These are phyloP conservation scores for Closterium sp. DNA, from an alignment of 139 green algal genomes.

Conservation along the genomic window DNA sequence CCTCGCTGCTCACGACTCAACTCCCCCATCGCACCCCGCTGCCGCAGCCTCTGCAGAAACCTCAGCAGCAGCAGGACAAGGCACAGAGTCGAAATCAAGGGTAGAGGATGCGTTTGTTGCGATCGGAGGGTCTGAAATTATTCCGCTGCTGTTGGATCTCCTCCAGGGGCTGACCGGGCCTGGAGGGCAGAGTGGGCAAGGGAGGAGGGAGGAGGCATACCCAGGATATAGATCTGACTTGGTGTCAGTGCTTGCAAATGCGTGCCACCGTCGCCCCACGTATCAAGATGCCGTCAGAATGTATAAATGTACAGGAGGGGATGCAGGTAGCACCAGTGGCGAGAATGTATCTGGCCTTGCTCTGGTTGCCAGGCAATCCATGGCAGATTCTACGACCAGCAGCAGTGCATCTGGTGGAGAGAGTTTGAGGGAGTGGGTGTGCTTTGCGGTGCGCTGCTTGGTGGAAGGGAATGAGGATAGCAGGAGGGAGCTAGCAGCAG, in stretches of 20 bases:
- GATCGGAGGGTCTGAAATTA: not conserved
- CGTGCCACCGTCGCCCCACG: not conserved
- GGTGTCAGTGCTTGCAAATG: slow-evolving; percentile 48
- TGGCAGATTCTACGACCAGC: too few species aligned
- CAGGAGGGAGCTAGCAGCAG: slow-evolving; percentile 10
- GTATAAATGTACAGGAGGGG: not conserved
- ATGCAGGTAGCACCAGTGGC: too few species aligned
- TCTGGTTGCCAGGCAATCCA: slow-evolving; percentile 35
- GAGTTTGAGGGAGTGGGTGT: slow-evolving; percentile 62
- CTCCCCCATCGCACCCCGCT: too few species aligned
- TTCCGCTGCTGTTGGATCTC: not conserved
- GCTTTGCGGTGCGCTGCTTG: slow-evolving; percentile 86
- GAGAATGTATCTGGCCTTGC: not conserved
- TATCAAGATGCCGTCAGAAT: slow-evolving; percentile 18
- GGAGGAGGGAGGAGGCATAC: not conserved
- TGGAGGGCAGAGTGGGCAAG: slow-evolving; percentile 26
- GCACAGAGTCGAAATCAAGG: not conserved
- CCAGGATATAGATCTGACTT: slow-evolving; percentile 39
- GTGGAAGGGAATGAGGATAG: slow-evolving; percentile 67
- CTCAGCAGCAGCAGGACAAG: not conserved
- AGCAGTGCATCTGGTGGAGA: not conserved
- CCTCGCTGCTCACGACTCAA: not conserved
- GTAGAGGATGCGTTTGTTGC: not conserved
- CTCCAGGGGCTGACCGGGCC: slow-evolving; percentile 17
- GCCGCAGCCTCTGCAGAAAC: not conserved